Evolutionary conservation across 441 rosid species (phyloP).

Genomic region (Daphne laureola): DNA sequence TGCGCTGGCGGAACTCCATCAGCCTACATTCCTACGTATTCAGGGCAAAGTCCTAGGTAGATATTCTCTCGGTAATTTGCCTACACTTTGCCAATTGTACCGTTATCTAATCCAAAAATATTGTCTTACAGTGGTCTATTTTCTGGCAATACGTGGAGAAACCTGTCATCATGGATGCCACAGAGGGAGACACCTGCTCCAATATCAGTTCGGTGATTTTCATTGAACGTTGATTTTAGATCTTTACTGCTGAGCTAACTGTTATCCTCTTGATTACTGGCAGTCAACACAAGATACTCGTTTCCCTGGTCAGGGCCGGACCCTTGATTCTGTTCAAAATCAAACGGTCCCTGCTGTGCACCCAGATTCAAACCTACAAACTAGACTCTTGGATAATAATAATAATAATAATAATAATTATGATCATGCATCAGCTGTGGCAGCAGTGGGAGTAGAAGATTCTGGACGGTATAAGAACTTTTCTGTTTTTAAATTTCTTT

Average conservation of each 20-base stretch:
- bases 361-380: slow-evolving; percentile 69
- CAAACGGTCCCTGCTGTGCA: slow-evolving; percentile 33
- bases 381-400: slow-evolving; percentile 75
- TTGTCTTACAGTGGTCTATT: slow-evolving; percentile 50
- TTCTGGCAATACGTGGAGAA: slow-evolving; percentile 82
- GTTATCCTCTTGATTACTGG: slow-evolving; percentile 12
- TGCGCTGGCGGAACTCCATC: slow-evolving; percentile 80
- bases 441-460: slow-evolving; percentile 27
- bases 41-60: slow-evolving; percentile 60
- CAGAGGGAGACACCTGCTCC: slow-evolving; percentile 58
- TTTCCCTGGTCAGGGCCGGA: slow-evolving; percentile 80
- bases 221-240: not conserved
- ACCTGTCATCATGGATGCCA: slow-evolving; percentile 82
- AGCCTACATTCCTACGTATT: slow-evolving; percentile 61
- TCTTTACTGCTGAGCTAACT: not conserved
- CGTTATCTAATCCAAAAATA: slow-evolving; percentile 11
- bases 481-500: slow-evolving; percentile 8
- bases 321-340: slow-evolving; percentile 43
- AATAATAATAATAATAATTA: too few species aligned
- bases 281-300: slow-evolving; percentile 58
- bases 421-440: slow-evolving; percentile 30
- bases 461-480: slow-evolving; percentile 47
- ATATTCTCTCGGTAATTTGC: slow-evolving; percentile 11
- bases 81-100: not conserved
- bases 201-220: slow-evolving; percentile 31